A percentile compares a stretch with the other conserved stretches of the same genome.
Conservation (phyloP, 176 grass and related monocot genomes). For the Aegilops speltoides region DNA sequence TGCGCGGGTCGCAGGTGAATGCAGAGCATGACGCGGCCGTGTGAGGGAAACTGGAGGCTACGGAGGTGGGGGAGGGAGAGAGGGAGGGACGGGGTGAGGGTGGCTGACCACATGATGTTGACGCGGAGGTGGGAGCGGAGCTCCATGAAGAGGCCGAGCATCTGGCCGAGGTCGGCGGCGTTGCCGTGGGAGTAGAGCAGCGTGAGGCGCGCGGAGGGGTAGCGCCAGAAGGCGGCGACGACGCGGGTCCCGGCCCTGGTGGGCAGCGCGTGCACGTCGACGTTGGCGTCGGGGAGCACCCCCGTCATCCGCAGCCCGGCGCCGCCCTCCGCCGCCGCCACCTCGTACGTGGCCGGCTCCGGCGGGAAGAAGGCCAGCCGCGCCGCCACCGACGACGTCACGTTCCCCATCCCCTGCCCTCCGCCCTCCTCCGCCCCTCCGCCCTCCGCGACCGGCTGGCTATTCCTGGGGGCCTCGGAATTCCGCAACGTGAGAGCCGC, state of each 20-base stretch:
- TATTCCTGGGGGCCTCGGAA: slow-evolving; percentile 11
- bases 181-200: slow-evolving; percentile 97
- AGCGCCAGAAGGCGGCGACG: slow-evolving; percentile 78
- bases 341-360: slow-evolving; percentile 88
- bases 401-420: slow-evolving; percentile 70
- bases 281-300: slow-evolving; percentile 41
- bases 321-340: slow-evolving; percentile 26
- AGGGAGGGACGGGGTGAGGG: background rate
- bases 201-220: slow-evolving; percentile 74
- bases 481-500: too few relatives aligned
- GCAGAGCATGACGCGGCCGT: too few relatives aligned
- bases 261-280: slow-evolving; percentile 65
- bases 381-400: slow-evolving; percentile 94
- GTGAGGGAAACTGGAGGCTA: too few relatives aligned
- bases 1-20: too few relatives aligned
- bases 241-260: slow-evolving; percentile 72
- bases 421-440: background rate
- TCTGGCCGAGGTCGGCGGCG: slow-evolving; percentile 96
- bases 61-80: too few relatives aligned
- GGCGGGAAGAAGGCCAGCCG: slow-evolving; percentile 97
- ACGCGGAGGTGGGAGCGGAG: slow-evolving; percentile 94
- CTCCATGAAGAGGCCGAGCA: slow-evolving; percentile 93
- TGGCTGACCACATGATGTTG: slow-evolving; percentile 90
- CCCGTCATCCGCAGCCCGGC: slow-evolving; percentile 49
- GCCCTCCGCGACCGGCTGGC: background rate